Conservation (phyloP, 345 rosid species). For the Gossypium stocksii region DNA sequence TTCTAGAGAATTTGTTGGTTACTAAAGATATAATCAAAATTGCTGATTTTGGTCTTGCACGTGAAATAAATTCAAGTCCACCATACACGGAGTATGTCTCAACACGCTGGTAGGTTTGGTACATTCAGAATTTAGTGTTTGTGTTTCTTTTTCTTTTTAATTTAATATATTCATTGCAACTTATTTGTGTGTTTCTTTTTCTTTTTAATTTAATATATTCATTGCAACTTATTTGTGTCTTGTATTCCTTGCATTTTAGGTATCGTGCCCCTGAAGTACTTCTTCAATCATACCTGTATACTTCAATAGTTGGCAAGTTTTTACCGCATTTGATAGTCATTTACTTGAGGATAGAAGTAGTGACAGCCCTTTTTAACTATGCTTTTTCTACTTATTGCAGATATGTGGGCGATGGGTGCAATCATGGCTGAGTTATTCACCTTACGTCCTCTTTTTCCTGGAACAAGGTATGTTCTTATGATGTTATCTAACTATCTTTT, state of each 20-base stretch:
- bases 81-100: slow-evolving; percentile 92
- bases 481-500: neutral
- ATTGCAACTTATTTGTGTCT: neutral
- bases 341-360: neutral
- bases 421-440: slow-evolving; percentile 83
- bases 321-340: neutral
- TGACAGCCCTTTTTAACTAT: neutral
- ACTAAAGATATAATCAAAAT: slow-evolving; percentile 69
- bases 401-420: slow-evolving; percentile 99
- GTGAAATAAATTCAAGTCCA: slow-evolving; percentile 76
- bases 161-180: neutral
- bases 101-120: slow-evolving; percentile 74
- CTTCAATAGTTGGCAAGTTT: slow-evolving; percentile 86
- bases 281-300: slow-evolving; percentile 68
- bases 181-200: neutral
- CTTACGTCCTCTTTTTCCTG: slow-evolving; percentile 90
- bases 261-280: slow-evolving; percentile 96
- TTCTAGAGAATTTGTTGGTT: slow-evolving; percentile 76
- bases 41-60: slow-evolving; percentile 98
- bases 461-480: slow-evolving; percentile 47
- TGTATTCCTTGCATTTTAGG: slow-evolving; percentile 38
- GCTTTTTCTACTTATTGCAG: slow-evolving; percentile 27
- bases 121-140: slow-evolving; percentile 3
- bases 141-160: neutral
- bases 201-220: neutral